Percentiles rank a stretch among this genome's conserved stretches.
Conservation (phyloP, 2,329 filamentous ascomycete genomes). For the Trichoderma sp. region DNA sequence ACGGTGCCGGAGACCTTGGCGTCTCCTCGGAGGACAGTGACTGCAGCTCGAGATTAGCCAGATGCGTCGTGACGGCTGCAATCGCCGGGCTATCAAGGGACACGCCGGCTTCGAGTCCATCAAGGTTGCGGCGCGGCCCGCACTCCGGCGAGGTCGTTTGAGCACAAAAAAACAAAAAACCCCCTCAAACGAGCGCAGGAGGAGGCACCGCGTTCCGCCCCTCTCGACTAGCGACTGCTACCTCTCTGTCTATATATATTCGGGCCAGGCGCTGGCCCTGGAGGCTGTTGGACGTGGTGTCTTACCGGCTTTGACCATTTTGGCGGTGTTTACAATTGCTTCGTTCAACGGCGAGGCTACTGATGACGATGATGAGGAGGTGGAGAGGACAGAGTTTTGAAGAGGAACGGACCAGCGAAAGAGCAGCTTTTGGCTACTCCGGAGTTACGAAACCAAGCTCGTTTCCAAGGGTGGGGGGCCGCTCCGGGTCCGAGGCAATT, state of each 20-base stretch:
- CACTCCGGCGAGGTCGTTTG: constrained; percentile 21
- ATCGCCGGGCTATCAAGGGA: constrained; percentile 33
- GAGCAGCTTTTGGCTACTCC: constrained; percentile 5
- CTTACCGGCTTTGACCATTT: constrained; percentile 96
- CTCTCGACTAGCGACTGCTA: constrained; percentile 21
- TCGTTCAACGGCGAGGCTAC: constrained; percentile 13
- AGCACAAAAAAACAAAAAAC: constrained; percentile 44
- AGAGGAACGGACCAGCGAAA: constrained; percentile 7
- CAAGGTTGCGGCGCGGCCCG: constrained; percentile 41
- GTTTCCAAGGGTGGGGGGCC: not conserved
- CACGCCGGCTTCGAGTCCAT: constrained; percentile 34
- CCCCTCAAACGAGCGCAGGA: constrained; percentile 58
- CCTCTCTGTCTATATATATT: constrained; percentile 30
- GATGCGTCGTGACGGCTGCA: not conserved
- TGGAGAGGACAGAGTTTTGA: constrained; percentile 19
- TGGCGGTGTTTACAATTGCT: constrained; percentile 51
- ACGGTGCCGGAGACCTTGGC: constrained; percentile 92
- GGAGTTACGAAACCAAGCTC: constrained; percentile 19
- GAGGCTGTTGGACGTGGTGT: not conserved
- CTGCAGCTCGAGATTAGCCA: constrained; percentile 46
- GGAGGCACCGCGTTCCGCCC: constrained; percentile 22
- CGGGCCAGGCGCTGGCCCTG: constrained; percentile 18
- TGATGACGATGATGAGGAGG: constrained; percentile 21
- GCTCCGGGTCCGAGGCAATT: not conserved
- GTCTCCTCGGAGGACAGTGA: constrained; percentile 96